Evolutionary conservation across 495 filamentous ascomycete genomes (phyloP).

Genomic region (Daldinia loculata): DNA sequence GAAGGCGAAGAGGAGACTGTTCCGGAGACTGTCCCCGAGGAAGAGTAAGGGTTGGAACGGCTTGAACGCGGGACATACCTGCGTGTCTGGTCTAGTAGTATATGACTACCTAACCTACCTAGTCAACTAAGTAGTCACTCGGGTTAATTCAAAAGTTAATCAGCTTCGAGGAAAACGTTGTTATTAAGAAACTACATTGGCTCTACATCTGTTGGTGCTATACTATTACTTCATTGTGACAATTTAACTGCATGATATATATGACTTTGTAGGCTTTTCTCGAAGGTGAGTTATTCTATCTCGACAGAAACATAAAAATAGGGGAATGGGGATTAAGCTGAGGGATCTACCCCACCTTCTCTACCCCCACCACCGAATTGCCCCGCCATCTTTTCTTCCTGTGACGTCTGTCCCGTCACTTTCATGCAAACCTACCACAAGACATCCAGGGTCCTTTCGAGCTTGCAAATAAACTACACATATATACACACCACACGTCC

Average conservation of each 20-base stretch:
- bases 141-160: not conserved
- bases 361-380: slow-evolving; percentile 33
- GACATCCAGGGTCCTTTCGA: slow-evolving; percentile 6
- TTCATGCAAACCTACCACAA: not conserved
- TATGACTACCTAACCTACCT: not conserved
- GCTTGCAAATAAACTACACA: not conserved
- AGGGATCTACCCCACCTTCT: slow-evolving; percentile 27
- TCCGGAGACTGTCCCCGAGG: slow-evolving; percentile 45
- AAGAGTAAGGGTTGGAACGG: slow-evolving; percentile 37
- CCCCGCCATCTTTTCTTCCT: slow-evolving; percentile 39
- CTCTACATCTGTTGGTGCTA: not conserved
- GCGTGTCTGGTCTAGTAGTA: slow-evolving; percentile 2
- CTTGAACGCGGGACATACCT: not conserved
- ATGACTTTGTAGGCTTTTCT: not conserved
- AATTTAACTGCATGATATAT: not conserved
- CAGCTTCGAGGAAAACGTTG: not conserved
- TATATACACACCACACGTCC: not conserved
- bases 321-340: slow-evolving; percentile 8
- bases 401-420: slow-evolving; percentile 30
- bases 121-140: not conserved
- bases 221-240: not conserved
- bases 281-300: not conserved
- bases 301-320: not conserved
- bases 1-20: slow-evolving; percentile 54
- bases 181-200: slow-evolving; percentile 6